Evolutionary conservation across 2,329 filamentous ascomycete species (phyloP), one percentile per base, ranked within the genome.

Genomic region (Triangularia setosa): DNA sequence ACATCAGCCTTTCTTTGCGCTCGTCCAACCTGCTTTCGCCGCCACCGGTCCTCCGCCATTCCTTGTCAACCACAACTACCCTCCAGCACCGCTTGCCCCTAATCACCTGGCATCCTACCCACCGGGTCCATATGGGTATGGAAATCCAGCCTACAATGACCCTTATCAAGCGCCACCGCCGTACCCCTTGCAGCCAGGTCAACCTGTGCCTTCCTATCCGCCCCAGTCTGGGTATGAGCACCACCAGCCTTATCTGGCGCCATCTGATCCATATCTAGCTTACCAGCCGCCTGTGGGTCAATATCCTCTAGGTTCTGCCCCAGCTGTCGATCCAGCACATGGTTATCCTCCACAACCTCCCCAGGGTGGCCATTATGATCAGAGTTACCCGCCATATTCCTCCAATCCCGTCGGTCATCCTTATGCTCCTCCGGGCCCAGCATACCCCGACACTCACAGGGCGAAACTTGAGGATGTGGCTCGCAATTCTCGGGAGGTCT

Each of bases 401-500:
- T 61, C 64, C n/a, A 71, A 71, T 58, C 54, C 65, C 3, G 65
- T 67, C 27, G 54, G 61, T 4, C 66, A 64, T 23, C 63, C 63
- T 55, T 58, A 48, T 14, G 25, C 25, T 60, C 65, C 28, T 60
- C 71, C n/a, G 30, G 71, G 62, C 11, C 58, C 63, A 30, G 64
- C 63, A 1, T 67, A 78, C 72, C 77, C 77, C 68, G 79, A 78
- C 61, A 76, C 75, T 28, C 81, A 84, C 66, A 76, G 79, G 64
- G 65, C 71, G 18, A 81, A 84, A 67, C 75, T 86, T 7, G 80
- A 85, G 57, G 77, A 82, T 55, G 76, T 91, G 65, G 81, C 82
- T 9, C 79, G 76, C 52, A 81, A 83, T 71, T 83, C 86, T 4
- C 81, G 84, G 64, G 83, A 86, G 24, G 75, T 89, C 35, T 93